Base-by-base conservation (phyloP, 768 basidiomycete species). In the Porphyrellus cyaneotinctus region DNA sequence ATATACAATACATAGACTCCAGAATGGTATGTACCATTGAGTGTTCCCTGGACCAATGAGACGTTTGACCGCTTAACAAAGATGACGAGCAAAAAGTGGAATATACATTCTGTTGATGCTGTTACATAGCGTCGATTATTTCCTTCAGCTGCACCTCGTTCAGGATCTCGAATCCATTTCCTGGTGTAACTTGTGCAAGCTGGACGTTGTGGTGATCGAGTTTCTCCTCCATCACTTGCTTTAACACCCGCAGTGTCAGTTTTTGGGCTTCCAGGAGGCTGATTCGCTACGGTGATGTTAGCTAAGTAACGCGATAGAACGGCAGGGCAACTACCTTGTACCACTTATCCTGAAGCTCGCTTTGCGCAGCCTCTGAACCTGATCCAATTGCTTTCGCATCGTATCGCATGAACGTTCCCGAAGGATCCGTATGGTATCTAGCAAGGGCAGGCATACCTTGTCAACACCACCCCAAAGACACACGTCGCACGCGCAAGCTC, bases 151-250 rank as follows among this genome's bases (percentile, higher is more conserved):
- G 76, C 28, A 77, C 79, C 70, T 95, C 92, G 58, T 85, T 78
- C 56, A 98, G 68, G 60, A 97, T 97, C 71, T 91, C 81, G 67
- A 95, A 97, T n/a, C 95, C 95, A 50, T 78, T 82, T 38, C 72
- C 77, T 42, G 72, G 70, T 51, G 92, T 95, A n/a, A 97, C 95
- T 79, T 95, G 93, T 47, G 95, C 94, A 14, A 99, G 78, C 70
- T 98, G 95, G 23, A 98, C 95, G 61, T 99, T 98, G 75, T 97
- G 95, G 62, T 97, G 91, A 72, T 98, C 95, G 38, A 99, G 81
- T 70, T 97, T 97, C 75, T 98, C 97, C 71, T 98, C 97, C 97
- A 98, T 99, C 39, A 98, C 97, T 74, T 98, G 94, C 75, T 99
- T 98, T 57, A 98, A 75, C 42, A 98, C 91, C 57, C 83, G 85